Conservation (phyloP, 495 filamentous ascomycete species). For the Penicillium atrosanguineum region DNA sequence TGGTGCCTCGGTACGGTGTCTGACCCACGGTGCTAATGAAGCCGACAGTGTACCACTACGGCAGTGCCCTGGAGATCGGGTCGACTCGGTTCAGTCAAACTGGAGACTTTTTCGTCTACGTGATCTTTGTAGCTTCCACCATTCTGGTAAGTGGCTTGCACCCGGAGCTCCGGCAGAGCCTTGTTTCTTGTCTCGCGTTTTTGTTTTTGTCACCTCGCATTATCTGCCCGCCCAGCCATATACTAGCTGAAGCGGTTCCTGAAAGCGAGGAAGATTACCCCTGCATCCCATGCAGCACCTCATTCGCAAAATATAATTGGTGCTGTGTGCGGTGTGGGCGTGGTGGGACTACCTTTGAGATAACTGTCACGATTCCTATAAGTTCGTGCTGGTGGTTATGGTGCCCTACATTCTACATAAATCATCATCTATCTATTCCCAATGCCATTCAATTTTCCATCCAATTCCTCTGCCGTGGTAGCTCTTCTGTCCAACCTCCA, state of each 20-base stretch:
- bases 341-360: constrained; percentile 91
- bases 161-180: constrained; percentile 8
- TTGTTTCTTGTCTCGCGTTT: constrained; percentile 15
- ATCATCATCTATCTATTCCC: constrained; percentile 13
- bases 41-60: constrained; percentile 61
- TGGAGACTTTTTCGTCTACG: constrained; percentile 68
- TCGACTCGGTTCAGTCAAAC: constrained; percentile 59
- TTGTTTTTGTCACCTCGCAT: constrained; percentile 62
- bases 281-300: constrained; percentile 65
- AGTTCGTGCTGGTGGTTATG: constrained; percentile 71
- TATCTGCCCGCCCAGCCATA: constrained; percentile 92
- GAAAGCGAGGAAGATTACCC: constrained; percentile 96
- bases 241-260: constrained; percentile 93
- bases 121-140: constrained; percentile 56
- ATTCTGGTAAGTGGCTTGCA: constrained; percentile 59
- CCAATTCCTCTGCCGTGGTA: constrained; percentile 18
- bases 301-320: constrained; percentile 73
- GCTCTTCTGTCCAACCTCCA: constrained; percentile 5
- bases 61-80: constrained; percentile 57
- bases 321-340: constrained; percentile 72
- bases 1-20: constrained; percentile 23
- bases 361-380: constrained; percentile 62
- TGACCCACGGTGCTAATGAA: constrained; percentile 27
- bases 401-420: constrained; percentile 77
- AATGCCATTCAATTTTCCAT: constrained; percentile 22